These are phyloP conservation scores for Monilinia polystroma DNA, from an alignment of 2,329 filamentous ascomycete species.

Conservation along the genomic window DNA sequence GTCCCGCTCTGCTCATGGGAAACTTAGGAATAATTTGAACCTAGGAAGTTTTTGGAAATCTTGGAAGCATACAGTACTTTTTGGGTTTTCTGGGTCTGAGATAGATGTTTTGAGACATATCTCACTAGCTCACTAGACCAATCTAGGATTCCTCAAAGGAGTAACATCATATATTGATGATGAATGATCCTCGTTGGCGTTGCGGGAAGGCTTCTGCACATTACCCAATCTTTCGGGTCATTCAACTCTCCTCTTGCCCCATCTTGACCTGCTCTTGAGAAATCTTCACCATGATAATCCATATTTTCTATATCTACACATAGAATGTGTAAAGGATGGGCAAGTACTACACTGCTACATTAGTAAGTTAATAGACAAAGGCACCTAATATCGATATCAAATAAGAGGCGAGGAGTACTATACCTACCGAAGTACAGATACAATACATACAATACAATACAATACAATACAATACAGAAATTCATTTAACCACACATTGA, in stretches of 20 bases:
- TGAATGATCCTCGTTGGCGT: conserved; percentile 25
- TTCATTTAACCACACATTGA: neutral
- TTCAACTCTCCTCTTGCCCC: conserved; percentile 6
- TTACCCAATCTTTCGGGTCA: conserved; percentile 24
- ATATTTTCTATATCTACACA: neutral
- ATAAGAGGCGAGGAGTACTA: conserved; percentile 10
- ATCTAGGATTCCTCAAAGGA: neutral
- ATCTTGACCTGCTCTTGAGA: neutral
- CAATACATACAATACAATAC: neutral
- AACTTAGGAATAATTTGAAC: conserved; percentile 6
- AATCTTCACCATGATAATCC: neutral
- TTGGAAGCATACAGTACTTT: conserved; percentile 2
- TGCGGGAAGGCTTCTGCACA: conserved; percentile 24
- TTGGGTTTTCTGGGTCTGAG: conserved; percentile 5
- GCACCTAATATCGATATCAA: conserved; percentile 5
- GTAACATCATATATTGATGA: conserved; percentile 21
- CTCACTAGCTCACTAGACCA: conserved; percentile 1
- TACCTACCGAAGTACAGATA: conserved; percentile 1
- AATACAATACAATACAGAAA: neutral
- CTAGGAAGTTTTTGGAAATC: conserved; percentile 13
- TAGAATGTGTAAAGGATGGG: neutral
- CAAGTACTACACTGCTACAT: neutral
- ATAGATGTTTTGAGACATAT: conserved; percentile 22
- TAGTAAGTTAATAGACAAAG: neutral
- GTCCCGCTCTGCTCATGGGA: conserved; percentile 22